phyloP scores from a whole-genome alignment of 495 filamentous ascomycete genomes.

The Eremomyces bilateralis region DNA sequence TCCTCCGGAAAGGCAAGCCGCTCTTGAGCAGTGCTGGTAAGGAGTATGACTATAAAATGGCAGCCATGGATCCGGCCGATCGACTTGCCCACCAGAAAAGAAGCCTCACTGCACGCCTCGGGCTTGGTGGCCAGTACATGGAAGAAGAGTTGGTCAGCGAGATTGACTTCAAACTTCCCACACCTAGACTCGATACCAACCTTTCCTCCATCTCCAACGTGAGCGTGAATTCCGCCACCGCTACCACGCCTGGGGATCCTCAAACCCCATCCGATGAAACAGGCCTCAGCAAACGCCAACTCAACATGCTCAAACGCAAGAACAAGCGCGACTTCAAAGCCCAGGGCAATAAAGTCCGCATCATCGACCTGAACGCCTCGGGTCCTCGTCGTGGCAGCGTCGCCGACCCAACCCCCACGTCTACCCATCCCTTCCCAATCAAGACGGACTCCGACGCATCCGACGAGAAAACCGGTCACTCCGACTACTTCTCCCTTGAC shows the following conservation, averaged over 20 bases:
- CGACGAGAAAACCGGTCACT: constrained; percentile 25
- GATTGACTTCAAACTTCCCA: constrained; percentile 29
- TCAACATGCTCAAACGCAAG: constrained; percentile 83
- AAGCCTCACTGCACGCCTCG: constrained; percentile 59
- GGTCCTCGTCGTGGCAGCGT: constrained; percentile 59
- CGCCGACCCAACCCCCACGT: constrained; percentile 37
- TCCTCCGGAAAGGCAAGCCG: constrained; percentile 61
- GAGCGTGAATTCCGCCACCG: constrained; percentile 13
- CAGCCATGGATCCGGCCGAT: constrained; percentile 54
- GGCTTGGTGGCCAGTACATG: constrained; percentile 63
- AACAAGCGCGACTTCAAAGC: constrained; percentile 24
- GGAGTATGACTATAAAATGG: constrained; percentile 64
- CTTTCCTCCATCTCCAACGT: constrained; percentile 11
- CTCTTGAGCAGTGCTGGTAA: constrained; percentile 63
- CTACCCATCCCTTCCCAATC: constrained; percentile 45
- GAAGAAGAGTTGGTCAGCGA: constrained; percentile 61
- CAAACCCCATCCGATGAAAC: constrained; percentile 44
- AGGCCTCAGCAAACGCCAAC: constrained; percentile 67
- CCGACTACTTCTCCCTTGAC: constrained; percentile 76
- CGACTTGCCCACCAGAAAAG: constrained; percentile 76
- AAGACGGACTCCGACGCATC: constrained; percentile 36
- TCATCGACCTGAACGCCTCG: constrained; percentile 66
- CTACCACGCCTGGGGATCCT: constrained; percentile 29
- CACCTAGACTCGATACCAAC: constrained; percentile 23
- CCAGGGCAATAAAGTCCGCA: constrained; percentile 69